phyloP scores from a whole-genome alignment of 805 yeast genomes.

The Yarrowia hollandica region DNA sequence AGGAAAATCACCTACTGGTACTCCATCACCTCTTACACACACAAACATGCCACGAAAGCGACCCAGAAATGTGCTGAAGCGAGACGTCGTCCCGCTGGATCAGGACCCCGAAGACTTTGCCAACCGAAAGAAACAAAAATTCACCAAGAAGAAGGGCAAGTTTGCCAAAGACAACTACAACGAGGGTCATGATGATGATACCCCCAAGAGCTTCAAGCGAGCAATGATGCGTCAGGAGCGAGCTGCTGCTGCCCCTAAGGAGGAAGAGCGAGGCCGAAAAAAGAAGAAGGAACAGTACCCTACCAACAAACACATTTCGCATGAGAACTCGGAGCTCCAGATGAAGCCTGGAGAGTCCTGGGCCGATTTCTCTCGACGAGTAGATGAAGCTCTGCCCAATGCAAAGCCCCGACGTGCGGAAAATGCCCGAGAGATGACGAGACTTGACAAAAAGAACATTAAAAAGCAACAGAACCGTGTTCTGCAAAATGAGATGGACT shows the following conservation, averaged over 20 bases:
- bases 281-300: conserved; percentile 7
- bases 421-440: conserved; percentile 38
- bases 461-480: conserved; percentile 33
- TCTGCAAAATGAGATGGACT: conserved; percentile 34
- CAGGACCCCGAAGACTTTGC: conserved; percentile 32
- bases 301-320: conserved; percentile 20
- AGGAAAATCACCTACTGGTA: too few species aligned
- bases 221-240: conserved; percentile 37
- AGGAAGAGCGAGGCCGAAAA: conserved; percentile 27
- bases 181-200: conserved; percentile 38
- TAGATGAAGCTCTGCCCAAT: conserved; percentile 46
- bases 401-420: conserved; percentile 38
- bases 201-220: conserved; percentile 41
- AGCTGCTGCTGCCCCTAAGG: conserved; percentile 22
- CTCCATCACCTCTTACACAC: background rate
- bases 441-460: conserved; percentile 37
- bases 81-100: conserved; percentile 33
- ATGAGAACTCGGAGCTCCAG: conserved; percentile 32
- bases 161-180: conserved; percentile 26
- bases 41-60: conserved; percentile 34
- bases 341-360: conserved; percentile 43
- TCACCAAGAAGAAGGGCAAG: conserved; percentile 31
- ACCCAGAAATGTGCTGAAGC: conserved; percentile 35
- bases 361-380: conserved; percentile 45
- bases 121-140: conserved; percentile 28